Evolutionary conservation across 208 protist species (phyloP), one percentile per base, ranked within the genome.

Genomic region (Crithidia sp.): DNA sequence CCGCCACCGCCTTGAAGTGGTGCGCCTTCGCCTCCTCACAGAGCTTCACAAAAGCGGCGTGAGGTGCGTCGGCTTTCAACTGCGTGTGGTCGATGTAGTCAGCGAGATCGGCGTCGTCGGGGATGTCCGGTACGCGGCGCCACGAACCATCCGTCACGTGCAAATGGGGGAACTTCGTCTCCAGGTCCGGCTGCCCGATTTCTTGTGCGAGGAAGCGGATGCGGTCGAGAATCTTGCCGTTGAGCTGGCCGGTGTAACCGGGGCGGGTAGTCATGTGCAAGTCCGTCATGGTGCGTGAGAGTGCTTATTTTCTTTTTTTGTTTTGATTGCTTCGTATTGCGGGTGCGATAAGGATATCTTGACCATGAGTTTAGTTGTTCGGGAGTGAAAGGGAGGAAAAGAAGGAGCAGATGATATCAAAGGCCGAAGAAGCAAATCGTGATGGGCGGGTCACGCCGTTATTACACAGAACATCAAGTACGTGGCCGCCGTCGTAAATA

Each of bases 31-130:
- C 97, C 73, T 99, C 96, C 28, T 90, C 67, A 69, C 96, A 98
- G 5, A 99, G 87, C 66, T 96, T 77, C 54, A 60, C 68, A 49
- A 98, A 82, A 4, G 88, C 74, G 14, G 39, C 76, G 28, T 70
- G 37, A 1, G 79, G 80, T 1, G 95, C 90, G 41, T 92, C 86
- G 16, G 91, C 75, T 69, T 97, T 97, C 14, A 99, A 85, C 55
- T 95, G 49, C 4, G 97, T 99, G 87, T 99, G 96, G 52, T 99
- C 97, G 74, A 99, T 98, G 72, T 88, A 96, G 13, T 16, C 47
- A 2, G 71, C 62, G 43, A 90, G 70, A 64, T 76, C 47, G 14
- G 52, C 59, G 19, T 74, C 49, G 28, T 77, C 79, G 1, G 68
- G 55, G 4, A 60, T 43, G 5, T 3, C 0, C 2, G 37, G 41